Conservation (phyloP, 139 green algal genomes). For the Auxenochlorella pyrenoidosa region DNA sequence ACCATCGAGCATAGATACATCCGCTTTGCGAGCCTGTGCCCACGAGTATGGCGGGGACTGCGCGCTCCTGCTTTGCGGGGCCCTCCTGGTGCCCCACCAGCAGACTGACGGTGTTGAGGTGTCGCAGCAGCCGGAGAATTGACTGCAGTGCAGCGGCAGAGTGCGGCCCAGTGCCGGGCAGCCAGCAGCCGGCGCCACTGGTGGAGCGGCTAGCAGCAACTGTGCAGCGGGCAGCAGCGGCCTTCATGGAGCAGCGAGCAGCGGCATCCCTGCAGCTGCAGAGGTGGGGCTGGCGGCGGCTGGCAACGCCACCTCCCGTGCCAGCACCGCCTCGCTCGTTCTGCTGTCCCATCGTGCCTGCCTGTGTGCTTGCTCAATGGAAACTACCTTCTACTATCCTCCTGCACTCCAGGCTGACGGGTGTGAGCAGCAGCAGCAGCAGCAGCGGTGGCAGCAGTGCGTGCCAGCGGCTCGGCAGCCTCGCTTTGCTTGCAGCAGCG, state of each 20-base stretch:
- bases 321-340: not conserved
- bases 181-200: not conserved
- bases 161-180: not conserved
- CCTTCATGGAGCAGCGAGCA: not conserved
- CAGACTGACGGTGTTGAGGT: not conserved
- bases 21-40: too few relatives aligned
- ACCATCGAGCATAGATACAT: too few relatives aligned
- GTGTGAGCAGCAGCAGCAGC: slow-evolving; percentile 1
- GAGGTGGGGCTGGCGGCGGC: slow-evolving; percentile 9
- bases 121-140: not conserved
- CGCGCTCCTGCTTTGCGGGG: not conserved
- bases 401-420: not conserved
- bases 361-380: not conserved
- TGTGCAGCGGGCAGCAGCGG: slow-evolving; percentile 12
- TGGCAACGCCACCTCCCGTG: not conserved
- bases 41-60: too few relatives aligned
- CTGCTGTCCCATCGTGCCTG: not conserved
- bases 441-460: not conserved
- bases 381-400: too few relatives aligned
- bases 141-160: slow-evolving; percentile 13
- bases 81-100: not conserved
- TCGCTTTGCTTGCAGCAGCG: not conserved
- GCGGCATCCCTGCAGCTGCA: not conserved
- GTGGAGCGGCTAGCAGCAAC: slow-evolving; percentile 13
- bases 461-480: slow-evolving; percentile 10